Base-by-base conservation (phyloP, 495 filamentous ascomycete species). In the Diplogelasinospora grovesii region DNA sequence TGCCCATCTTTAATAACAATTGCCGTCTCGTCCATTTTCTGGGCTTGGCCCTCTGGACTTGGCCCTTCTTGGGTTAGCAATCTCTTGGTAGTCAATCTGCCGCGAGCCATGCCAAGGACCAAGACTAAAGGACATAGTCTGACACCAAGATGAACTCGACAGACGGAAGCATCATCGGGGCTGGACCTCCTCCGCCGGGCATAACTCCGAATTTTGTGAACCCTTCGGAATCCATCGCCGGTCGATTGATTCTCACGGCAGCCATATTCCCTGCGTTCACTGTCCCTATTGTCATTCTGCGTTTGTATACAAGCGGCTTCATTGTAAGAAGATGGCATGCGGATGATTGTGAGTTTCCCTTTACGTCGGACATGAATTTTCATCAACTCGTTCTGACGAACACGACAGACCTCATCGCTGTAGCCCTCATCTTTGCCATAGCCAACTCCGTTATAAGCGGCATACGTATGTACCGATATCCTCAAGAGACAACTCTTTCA, bases 121-220 rank as follows among this genome's bases (percentile, higher is more conserved):
- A n/a, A n/a, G n/a, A n/a, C n/a, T n/a, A n/a, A n/a, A n/a, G n/a
- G n/a, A n/a, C n/a, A n/a, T n/a, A n/a, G n/a, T n/a, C n/a, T n/a
- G n/a, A n/a, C 16, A 16, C 21, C 31, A 19, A 9, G 8, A 34
- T 34, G 31, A 34, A 19, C 16, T 19, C 31, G 10, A 9, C 31
- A 15, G 31, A 34, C 31, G 31, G 31, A n/a, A n/a, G n/a, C 16
- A 15, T 22, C 16, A 16, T 34, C 10, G 39, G 18, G 21, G 11
- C 41, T 2, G 31, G 8, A 7, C 30, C 32, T 14, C 41, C 41
- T 6, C 52, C 58, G 14, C 28, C 33, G 13, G 55, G 52, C 16
- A 43, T 52, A 14, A 54, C 32, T 22, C 43, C 56, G n/a, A 56
- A 60, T 26, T 53, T 58, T 31, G 49, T 30, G 4, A 37, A 56